Conservation (phyloP, 2,329 filamentous ascomycete species). For the Calonectria leucothoes region DNA sequence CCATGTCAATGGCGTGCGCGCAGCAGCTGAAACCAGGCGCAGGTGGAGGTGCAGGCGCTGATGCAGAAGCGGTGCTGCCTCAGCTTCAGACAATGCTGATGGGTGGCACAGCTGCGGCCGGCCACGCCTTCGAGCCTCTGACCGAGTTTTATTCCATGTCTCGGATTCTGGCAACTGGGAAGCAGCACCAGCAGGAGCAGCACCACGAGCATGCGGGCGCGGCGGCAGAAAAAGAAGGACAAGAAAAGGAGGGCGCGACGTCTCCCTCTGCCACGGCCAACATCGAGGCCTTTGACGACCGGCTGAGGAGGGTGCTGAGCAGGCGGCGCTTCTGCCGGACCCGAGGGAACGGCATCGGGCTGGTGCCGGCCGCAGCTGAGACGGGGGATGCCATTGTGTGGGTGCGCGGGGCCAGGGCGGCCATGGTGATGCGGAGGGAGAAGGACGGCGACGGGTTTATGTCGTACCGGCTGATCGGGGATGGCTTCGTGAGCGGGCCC, state of each 20-base stretch:
- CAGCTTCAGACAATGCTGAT: constrained; percentile 2
- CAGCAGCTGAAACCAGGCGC: background rate
- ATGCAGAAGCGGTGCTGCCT: background rate
- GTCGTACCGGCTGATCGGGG: constrained; percentile 14
- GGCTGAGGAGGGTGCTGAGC: constrained; percentile 9
- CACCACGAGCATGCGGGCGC: background rate
- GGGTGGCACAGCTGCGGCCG: background rate
- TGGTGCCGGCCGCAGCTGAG: constrained; percentile 4
- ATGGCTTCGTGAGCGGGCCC: constrained; percentile 14
- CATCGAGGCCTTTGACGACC: constrained; percentile 2
- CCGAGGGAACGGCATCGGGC: background rate
- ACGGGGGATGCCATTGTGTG: constrained; percentile 4
- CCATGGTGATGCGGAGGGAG: constrained; percentile 3
- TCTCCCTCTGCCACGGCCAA: no score
- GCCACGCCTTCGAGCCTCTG: background rate
- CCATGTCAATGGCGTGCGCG: background rate
- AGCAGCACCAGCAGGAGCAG: background rate
- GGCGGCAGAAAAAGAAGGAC: background rate
- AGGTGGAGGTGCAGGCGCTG: background rate
- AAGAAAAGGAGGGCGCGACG: background rate
- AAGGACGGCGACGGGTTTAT: background rate
- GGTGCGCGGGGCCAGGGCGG: constrained; percentile 7
- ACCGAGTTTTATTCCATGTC: background rate
- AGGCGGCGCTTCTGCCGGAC: constrained; percentile 15
- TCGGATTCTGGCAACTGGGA: background rate